Evolutionary conservation across 306 rosid genomes (phyloP).

Genomic region (cucumber (Cucumis sativus)): DNA sequence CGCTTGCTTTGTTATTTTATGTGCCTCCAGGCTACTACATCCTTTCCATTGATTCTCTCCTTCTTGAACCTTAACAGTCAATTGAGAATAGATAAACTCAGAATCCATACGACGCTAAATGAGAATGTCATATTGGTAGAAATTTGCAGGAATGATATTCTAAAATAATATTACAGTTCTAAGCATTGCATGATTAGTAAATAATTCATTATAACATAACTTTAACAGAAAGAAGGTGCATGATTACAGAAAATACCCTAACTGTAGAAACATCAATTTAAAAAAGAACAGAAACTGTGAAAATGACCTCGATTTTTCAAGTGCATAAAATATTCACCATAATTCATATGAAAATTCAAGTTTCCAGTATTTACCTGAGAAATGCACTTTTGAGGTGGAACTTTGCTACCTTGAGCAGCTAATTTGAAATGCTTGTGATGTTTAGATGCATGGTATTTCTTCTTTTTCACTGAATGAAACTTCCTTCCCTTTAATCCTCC

Average conservation of each 20-base stretch:
- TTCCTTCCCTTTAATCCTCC: constrained; percentile 26
- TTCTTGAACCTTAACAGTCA: constrained; percentile 16
- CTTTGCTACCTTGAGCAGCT: constrained; percentile 22
- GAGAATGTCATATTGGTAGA: neutral
- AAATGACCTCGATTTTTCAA: neutral
- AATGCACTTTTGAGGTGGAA: constrained; percentile 17
- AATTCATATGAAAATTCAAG: neutral
- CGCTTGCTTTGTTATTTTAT: constrained; percentile 21
- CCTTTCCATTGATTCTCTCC: constrained; percentile 12
- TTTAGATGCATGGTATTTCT: constrained; percentile 20
- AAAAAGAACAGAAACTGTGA: neutral
- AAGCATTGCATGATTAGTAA: neutral
- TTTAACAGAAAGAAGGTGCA: neutral
- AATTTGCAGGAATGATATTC: neutral
- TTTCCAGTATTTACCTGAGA: constrained; percentile 23
- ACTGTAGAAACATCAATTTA: neutral
- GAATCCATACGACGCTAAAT: neutral
- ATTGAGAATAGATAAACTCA: constrained; percentile 5
- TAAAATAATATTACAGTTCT: neutral
- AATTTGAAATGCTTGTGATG: constrained; percentile 25
- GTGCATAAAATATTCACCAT: neutral
- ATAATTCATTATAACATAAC: neutral
- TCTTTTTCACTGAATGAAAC: constrained; percentile 28
- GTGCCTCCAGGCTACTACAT: constrained; percentile 13
- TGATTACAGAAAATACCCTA: neutral